Evolutionary conservation across 768 basidiomycete species (phyloP), one percentile per base, ranked within the genome.

Genomic region (Suillus subalutaceus): DNA sequence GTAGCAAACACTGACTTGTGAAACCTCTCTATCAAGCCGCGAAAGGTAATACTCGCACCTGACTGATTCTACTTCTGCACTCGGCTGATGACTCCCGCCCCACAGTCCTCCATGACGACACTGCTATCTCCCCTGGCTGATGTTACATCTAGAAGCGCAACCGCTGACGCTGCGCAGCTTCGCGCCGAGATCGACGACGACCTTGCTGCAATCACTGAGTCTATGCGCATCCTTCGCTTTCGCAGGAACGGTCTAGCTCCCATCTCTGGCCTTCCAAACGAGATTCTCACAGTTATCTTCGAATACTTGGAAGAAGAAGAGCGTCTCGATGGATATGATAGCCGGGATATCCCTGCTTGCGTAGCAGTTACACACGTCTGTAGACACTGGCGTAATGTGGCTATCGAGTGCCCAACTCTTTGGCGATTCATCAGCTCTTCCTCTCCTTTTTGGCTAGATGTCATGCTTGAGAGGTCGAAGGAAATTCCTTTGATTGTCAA

Each of bases 401-500:
- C 61, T 40, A 43, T 62, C 18, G 26, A 32, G 12, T 62, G 46
- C 23, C 9, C 41, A 8, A 30, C 37, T 46, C 61, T 62, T 23
- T 62, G 61, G 61, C 16, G 20, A 30, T 46, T 26, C 26, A 41
- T 62, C 26, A n/a, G 26, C 6, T 26, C 15, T 35, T 2, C 9
- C 8, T 30, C 41, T 37, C 13, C 60, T 62, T 13, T n/a, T 46
- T 62, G 60, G 60, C 1, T 12, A 35, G 60, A 41, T 5, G 6
- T 43, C 18, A 62, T 62, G 60, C 46, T 62, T 26, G 41, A 35
- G 46, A 62, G 60, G 26, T 62, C 41, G 46, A 62, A 62, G 26
- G 41, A 43, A 18, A 23, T 12, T 35, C 10, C 60, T 26, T 52
- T 52, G 26, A 6, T 52, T 16, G 26, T 52, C 23, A 52, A 15